Evolutionary conservation across 495 filamentous ascomycete genomes (phyloP).

Genomic region (Amphirosellinia nigrospora): DNA sequence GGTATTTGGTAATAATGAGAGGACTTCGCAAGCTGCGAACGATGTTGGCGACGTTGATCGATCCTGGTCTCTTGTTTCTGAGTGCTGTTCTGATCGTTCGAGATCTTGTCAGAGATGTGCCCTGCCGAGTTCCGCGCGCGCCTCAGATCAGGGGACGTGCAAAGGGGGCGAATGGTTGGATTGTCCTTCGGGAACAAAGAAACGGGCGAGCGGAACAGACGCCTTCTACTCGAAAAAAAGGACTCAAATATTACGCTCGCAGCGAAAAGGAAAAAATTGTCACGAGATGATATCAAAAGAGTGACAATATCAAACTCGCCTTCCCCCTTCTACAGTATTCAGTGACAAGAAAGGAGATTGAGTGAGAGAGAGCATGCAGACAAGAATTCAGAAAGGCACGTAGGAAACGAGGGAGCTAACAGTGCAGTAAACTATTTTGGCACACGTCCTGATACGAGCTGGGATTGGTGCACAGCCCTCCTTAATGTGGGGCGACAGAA

Average conservation of each 20-base stretch:
- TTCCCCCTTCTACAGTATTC: constrained; percentile 10
- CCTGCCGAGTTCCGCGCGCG: constrained; percentile 32
- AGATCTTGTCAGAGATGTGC: constrained; percentile 33
- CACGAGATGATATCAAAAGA: constrained; percentile 22
- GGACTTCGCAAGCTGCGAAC: constrained; percentile 19
- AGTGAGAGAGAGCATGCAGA: not conserved
- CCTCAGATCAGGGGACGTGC: constrained; percentile 39
- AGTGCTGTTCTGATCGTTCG: constrained; percentile 9
- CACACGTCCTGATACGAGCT: constrained; percentile 17
- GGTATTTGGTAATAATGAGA: constrained; percentile 14
- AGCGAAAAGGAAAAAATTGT: not conserved
- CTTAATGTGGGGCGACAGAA: constrained; percentile 11
- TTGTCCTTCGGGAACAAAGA: constrained; percentile 21
- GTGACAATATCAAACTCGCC: constrained; percentile 14
- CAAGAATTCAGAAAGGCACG: constrained; percentile 11
- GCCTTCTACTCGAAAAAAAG: not conserved
- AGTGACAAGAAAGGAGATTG: constrained; percentile 3
- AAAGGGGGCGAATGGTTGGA: constrained; percentile 32
- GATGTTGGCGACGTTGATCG: not conserved
- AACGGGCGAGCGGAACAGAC: constrained; percentile 30
- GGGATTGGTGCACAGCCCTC: constrained; percentile 24
- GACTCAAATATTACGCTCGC: not conserved
- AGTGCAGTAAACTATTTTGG: too few relatives aligned
- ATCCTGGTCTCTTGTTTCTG: not conserved
- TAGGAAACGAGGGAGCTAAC: constrained; percentile 20